Conservation (phyloP, 2,329 filamentous ascomycete genomes). For the Lecanosticta acicola region DNA sequence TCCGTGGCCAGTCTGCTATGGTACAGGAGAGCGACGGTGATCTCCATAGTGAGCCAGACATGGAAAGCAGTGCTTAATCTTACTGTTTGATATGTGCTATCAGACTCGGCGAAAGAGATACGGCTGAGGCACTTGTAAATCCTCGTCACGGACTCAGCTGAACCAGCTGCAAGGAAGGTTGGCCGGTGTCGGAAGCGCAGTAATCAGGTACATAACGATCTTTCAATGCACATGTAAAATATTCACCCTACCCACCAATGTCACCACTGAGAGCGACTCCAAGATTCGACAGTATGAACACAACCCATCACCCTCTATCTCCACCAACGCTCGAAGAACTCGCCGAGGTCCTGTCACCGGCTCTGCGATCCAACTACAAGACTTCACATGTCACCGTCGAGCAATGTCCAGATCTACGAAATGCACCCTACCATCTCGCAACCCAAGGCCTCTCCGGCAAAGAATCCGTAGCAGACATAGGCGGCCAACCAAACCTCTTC, state of each 20-base stretch:
- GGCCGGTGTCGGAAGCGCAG: conserved; percentile 3
- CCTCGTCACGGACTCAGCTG: not conserved
- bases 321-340: conserved; percentile 26
- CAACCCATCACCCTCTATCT: conserved; percentile 19
- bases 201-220: no score
- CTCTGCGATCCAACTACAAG: conserved; percentile 24
- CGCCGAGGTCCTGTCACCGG: conserved; percentile 17
- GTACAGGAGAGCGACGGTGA: not conserved
- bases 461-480: conserved; percentile 28
- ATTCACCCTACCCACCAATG: not conserved
- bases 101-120: no score
- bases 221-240: conserved; percentile 1
- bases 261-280: not conserved
- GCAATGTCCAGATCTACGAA: conserved; percentile 25
- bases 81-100: no score
- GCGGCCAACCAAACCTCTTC: conserved; percentile 29
- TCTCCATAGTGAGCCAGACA: conserved; percentile 24
- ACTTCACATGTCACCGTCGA: conserved; percentile 18
- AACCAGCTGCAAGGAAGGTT: not conserved
- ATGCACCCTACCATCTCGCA: conserved; percentile 25
- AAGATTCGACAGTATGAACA: conserved; percentile 15
- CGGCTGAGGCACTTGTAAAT: no score
- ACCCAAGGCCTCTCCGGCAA: conserved; percentile 24
- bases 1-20: not conserved
- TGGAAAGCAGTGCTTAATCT: no score